A percentile compares a stretch with the other conserved stretches of the same genome.
Evolutionary conservation across 176 grass and related monocot genomes (phyloP).

Genomic region (Alloteropsis semialata): DNA sequence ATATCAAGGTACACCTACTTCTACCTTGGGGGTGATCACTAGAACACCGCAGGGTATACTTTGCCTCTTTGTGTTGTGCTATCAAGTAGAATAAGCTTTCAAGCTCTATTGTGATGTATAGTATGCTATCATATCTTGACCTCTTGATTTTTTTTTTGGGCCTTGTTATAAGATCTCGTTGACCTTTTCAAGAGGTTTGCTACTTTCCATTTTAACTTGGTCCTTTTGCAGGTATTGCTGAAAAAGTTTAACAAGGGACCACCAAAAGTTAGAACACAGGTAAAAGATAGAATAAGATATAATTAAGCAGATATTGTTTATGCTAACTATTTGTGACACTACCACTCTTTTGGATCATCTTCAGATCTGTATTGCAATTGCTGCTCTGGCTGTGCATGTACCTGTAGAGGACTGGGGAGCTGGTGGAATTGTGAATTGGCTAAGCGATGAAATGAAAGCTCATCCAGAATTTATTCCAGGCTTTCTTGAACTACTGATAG

Average conservation of each 20-base stretch:
- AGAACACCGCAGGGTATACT: neutral
- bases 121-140: neutral
- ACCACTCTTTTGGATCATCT: constrained; percentile 23
- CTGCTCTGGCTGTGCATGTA: constrained; percentile 95
- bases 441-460: constrained; percentile 90
- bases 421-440: constrained; percentile 91
- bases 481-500: constrained; percentile 86
- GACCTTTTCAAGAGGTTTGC: neutral
- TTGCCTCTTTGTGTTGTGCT: neutral
- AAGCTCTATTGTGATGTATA: constrained; percentile 13
- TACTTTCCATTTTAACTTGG: constrained; percentile 1
- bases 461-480: constrained; percentile 75
- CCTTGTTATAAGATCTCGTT: neutral
- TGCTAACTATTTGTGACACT: constrained; percentile 20
- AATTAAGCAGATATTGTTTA: constrained; percentile 31
- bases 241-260: constrained; percentile 88
- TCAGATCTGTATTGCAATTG: constrained; percentile 98
- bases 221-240: constrained; percentile 63
- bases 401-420: constrained; percentile 93
- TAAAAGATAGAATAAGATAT: constrained; percentile 35
- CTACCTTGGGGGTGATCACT: neutral
- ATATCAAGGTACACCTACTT: neutral
- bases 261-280: constrained; percentile 97
- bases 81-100: neutral
- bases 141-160: neutral